Base-by-base conservation (phyloP, 164 flowering plant genomes). In the Houttuynia cordata region DNA sequence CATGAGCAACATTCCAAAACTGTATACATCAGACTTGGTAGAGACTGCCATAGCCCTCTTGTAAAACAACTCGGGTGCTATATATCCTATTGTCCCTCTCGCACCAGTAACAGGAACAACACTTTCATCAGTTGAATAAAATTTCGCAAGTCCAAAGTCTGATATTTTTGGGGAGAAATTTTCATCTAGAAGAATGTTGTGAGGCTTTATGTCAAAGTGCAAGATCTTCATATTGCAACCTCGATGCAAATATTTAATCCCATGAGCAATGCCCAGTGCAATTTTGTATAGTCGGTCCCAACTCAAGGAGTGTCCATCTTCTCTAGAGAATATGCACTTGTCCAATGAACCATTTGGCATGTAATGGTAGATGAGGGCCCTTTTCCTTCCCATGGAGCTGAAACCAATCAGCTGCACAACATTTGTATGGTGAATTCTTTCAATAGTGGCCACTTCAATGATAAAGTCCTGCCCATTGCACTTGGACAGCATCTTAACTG, bases 331-430 rank as follows among this genome's bases (percentile, higher is more conserved):
- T 8, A 63, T 63, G 58, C 1, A 63, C 59, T 63, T 63, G n/a
- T 63, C 66, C 21, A 63, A 52, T 3, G 66, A 63, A 12, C 59
- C 66, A 54, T 63, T 63, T n/a, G 66, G 30, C 66, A 56, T 40
- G 49, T 25, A 62, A 20, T 62, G 58, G 41, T 62, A 53, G 22
- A 53, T 25, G 15, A 62, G 58, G 1, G 53, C 59, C 21, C 60
- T 42, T 24, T 23, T 55, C 14, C 39, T 21, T 42, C 60, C 60
- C 19, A 55, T 51, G 10, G 51, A 42, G 58, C 66, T 55, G 23
- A 63, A 63, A 0, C 66, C 66, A 37, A 62, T 15, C 22, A 62
- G 59, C 10, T 30, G 41, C 15, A 62, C 58, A 8, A 62, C 59
- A 54, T 62, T 63, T 7, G 56, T 52, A 41, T 63, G 66, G 21